Percentiles rank a stretch among this genome's conserved stretches.
Evolutionary conservation across 1,284 basidiomycete species (phyloP).

Genomic region (Naganishia cerealis): DNA sequence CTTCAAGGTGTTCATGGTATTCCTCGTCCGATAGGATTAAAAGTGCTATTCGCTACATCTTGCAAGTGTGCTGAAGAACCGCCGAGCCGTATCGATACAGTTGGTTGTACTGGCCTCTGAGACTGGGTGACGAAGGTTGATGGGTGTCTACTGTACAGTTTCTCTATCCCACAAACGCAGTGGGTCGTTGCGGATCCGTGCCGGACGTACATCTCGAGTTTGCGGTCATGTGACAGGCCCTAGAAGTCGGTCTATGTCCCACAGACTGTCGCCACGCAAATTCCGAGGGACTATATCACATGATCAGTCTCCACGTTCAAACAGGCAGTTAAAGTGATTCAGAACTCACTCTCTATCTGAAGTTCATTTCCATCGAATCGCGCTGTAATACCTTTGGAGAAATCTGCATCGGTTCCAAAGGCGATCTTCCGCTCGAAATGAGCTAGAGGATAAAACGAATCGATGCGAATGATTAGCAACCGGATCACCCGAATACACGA

Average conservation of each 20-base stretch:
- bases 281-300: neutral
- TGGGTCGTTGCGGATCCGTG: neutral
- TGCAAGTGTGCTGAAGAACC: neutral
- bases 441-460: slow-evolving; percentile 12
- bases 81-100: neutral
- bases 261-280: neutral
- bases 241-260: slow-evolving; percentile 6
- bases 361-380: slow-evolving; percentile 32
- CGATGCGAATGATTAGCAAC: neutral
- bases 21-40: neutral
- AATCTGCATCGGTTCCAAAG: slow-evolving; percentile 34
- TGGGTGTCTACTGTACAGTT: neutral
- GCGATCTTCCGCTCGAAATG: slow-evolving; percentile 34
- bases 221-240: neutral
- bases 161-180: neutral
- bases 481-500: neutral
- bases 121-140: neutral
- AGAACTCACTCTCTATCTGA: slow-evolving; percentile 30
- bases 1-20: no score
- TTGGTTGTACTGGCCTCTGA: neutral
- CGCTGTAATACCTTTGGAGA: slow-evolving; percentile 34
- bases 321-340: neutral
- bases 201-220: neutral
- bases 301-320: neutral
- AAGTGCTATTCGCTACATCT: neutral